Evolutionary conservation across 192 early-diverging fungal species (phyloP).

Genomic region (Coemansia sp.): DNA sequence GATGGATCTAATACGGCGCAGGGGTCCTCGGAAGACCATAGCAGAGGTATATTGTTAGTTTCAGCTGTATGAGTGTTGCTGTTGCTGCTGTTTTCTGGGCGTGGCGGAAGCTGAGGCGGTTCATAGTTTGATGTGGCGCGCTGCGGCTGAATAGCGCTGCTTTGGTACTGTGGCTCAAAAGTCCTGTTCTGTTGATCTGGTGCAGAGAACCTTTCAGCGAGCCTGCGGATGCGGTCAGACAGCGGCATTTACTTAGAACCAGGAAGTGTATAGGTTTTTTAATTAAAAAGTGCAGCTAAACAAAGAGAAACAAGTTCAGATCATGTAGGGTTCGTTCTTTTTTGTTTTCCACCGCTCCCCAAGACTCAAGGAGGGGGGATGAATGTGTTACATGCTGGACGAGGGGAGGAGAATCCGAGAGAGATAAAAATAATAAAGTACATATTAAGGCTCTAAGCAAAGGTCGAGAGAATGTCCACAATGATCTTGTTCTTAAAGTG

Average conservation of each 20-base stretch:
- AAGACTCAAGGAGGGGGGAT: no score
- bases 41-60: neutral
- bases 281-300: no score
- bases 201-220: constrained; percentile 22
- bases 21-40: constrained; percentile 23
- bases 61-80: neutral
- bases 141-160: neutral
- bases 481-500: constrained; percentile 52
- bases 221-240: constrained; percentile 29
- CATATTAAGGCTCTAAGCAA: constrained; percentile 18
- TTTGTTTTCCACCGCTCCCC: no score
- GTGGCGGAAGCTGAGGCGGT: neutral
- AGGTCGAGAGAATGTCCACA: constrained; percentile 47
- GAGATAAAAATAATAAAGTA: constrained; percentile 6
- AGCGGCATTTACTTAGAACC: constrained; percentile 16
- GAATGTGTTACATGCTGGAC: no score
- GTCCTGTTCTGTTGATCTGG: neutral
- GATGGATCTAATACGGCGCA: neutral
- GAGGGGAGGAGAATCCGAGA: neutral
- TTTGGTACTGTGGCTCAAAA: neutral
- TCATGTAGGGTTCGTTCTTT: no score
- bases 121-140: neutral
- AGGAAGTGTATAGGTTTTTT: no score
- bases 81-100: neutral
- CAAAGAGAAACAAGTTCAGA: no score